Evolutionary conservation across 805 yeast genomes (phyloP).

Genomic region (Nakazawaea ishiwadae): DNA sequence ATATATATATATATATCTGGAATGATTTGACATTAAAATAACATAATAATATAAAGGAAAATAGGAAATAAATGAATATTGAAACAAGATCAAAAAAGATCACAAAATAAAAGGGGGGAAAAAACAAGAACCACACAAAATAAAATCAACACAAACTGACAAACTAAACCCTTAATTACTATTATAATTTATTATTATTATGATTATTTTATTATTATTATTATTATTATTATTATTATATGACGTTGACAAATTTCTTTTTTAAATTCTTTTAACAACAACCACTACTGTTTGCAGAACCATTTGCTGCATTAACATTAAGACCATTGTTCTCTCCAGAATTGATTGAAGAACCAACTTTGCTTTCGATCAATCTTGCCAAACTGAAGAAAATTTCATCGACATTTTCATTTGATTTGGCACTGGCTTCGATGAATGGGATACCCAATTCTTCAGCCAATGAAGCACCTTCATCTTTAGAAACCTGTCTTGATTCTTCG

Average conservation of each 20-base stretch:
- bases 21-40: no score
- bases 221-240: neutral
- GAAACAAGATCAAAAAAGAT: no score
- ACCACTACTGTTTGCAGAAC: slow-evolving; percentile 24
- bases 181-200: no score
- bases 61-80: no score
- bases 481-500: slow-evolving; percentile 78
- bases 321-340: slow-evolving; percentile 26
- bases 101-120: no score
- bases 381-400: slow-evolving; percentile 87
- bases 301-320: slow-evolving; percentile 32
- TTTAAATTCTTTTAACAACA: slow-evolving; percentile 29
- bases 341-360: slow-evolving; percentile 44
- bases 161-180: no score
- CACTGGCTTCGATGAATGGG: slow-evolving; percentile 94
- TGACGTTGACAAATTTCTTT: no score
- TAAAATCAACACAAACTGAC: no score
- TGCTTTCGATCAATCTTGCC: slow-evolving; percentile 82
- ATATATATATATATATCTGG: no score
- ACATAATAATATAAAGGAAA: no score
- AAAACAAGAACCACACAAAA: no score
- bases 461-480: slow-evolving; percentile 85
- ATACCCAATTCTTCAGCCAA: slow-evolving; percentile 82
- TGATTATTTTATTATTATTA: no score
- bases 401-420: slow-evolving; percentile 89